Evolutionary conservation across 2,329 filamentous ascomycete species (phyloP).

Genomic region (Escovopsis sp.): DNA sequence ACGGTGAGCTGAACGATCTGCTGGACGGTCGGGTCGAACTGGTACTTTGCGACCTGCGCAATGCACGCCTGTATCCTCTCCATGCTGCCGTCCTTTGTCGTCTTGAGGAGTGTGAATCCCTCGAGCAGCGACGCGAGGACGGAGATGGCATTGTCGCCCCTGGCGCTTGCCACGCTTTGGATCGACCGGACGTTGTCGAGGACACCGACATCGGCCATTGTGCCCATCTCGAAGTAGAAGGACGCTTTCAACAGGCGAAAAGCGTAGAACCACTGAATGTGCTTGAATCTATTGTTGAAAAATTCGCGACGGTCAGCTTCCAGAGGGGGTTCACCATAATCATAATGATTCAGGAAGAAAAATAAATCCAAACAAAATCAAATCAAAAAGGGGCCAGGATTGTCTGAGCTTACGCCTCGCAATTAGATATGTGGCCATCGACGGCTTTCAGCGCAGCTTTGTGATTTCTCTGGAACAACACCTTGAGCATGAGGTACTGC

Average conservation of each 20-base stretch:
- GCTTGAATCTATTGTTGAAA: conserved; percentile 35
- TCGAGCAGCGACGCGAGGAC: conserved; percentile 54
- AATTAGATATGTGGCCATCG: conserved; percentile 54
- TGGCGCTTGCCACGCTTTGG: conserved; percentile 40
- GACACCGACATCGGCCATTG: conserved; percentile 45
- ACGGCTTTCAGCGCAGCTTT: conserved; percentile 60
- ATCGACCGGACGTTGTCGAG: conserved; percentile 57
- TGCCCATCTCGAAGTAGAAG: conserved; percentile 48
- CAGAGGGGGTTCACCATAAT: conserved; percentile 6
- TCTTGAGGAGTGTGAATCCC: conserved; percentile 53
- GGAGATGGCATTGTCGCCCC: conserved; percentile 48
- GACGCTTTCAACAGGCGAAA: conserved; percentile 62
- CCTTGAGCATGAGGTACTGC: conserved; percentile 57
- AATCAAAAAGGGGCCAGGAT: no score
- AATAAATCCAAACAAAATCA: no score
- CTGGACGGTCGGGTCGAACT: conserved; percentile 47
- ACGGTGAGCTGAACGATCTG: conserved; percentile 52
- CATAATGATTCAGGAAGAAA: neutral
- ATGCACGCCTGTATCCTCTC: conserved; percentile 59
- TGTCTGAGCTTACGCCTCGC: conserved; percentile 39
- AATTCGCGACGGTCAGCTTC: neutral
- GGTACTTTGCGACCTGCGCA: conserved; percentile 57
- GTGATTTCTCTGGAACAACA: conserved; percentile 54
- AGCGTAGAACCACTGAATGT: conserved; percentile 60
- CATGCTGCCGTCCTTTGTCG: conserved; percentile 48